Base-by-base conservation (phyloP, 306 rosid genomes). In the Canavalia ensiformis region DNA sequence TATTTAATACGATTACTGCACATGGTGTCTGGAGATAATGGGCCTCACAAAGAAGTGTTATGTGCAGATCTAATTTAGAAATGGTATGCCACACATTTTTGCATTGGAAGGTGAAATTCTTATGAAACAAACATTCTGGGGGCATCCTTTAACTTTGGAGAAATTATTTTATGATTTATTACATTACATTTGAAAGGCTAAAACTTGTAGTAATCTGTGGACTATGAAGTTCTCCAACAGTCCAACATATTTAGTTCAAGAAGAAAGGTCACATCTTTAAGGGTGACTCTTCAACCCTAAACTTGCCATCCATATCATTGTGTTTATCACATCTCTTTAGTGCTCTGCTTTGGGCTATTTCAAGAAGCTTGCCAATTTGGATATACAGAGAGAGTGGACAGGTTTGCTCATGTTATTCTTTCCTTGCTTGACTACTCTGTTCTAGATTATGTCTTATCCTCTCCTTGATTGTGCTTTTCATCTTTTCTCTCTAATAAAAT, bases 1-100 rank as follows among this genome's bases (percentile, higher is more conserved):
- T 31, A 51, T 31, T 45, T 69, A 69, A 47, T 68, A 29, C 18
- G 56, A 69, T 31, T 70, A 70, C 45, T 55, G 49, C 46, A 70
- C 45, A 46, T 46, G 60, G 6, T 7, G 10, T 50, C 6, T 33
- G 75, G 28, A 68, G 41, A 37, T 68, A 68, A 68, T 29, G 10
- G 57, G 57, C 41, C 74, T 46, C 74, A 10, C 2, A 4, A 2
- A 44, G n/a, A 70, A 7, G 18, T 13, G 75, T 11, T 11, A 30
- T 30, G 42, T 47, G 7, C 57, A 69, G 6, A 30, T 69, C 58
- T 68, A 47, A 68, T 69, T 68, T 30, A 11, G 58, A 69, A 49
- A 47, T 30, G 10, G 55, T 6, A 68, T 28, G 39, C 25, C 3
- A 1, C 39, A 44, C 29, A 68, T 45, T 28, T 68, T 68, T 65